These are phyloP conservation scores for Sedum album DNA, from an alignment of 164 flowering plant genomes.

Conservation along the genomic window DNA sequence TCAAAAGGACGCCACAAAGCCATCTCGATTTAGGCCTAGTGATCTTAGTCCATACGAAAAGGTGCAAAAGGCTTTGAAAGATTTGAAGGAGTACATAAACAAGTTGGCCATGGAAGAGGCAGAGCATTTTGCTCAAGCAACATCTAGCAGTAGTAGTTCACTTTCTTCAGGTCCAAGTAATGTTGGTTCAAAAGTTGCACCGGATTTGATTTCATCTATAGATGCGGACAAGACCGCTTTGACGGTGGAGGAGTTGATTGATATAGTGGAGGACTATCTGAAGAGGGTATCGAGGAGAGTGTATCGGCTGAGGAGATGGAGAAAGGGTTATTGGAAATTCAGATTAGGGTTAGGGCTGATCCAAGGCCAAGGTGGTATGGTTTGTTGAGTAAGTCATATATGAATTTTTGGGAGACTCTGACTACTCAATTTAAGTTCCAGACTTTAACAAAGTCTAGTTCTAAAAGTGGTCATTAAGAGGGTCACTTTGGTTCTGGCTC, in stretches of 20 bases:
- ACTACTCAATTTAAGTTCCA: not conserved
- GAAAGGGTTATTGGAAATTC: not conserved
- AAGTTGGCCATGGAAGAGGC: not conserved
- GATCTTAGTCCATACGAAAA: not conserved
- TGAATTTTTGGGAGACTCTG: not conserved
- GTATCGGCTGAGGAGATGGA: not conserved
- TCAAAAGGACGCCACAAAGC: not conserved
- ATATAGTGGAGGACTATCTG: not conserved
- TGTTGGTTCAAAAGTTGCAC: not conserved
- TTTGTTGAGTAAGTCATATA: not conserved
- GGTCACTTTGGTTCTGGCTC: not conserved
- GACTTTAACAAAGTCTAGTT: not conserved
- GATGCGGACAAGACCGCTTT: not conserved
- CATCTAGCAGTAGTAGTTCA: not conserved
- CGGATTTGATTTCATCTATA: not conserved
- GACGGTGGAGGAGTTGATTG: not conserved
- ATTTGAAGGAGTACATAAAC: not conserved
- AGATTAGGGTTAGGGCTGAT: not conserved
- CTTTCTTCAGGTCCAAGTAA: not conserved
- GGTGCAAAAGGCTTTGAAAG: not conserved
- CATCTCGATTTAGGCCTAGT: not conserved
- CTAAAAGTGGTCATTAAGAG: not conserved
- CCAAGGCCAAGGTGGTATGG: not conserved
- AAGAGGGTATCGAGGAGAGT: not conserved
- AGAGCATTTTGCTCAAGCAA: not conserved